A percentile compares a stretch with the other conserved stretches of the same genome.
Evolutionary conservation across 345 rosid species (phyloP).

Genomic region (Excoecaria agallocha): DNA sequence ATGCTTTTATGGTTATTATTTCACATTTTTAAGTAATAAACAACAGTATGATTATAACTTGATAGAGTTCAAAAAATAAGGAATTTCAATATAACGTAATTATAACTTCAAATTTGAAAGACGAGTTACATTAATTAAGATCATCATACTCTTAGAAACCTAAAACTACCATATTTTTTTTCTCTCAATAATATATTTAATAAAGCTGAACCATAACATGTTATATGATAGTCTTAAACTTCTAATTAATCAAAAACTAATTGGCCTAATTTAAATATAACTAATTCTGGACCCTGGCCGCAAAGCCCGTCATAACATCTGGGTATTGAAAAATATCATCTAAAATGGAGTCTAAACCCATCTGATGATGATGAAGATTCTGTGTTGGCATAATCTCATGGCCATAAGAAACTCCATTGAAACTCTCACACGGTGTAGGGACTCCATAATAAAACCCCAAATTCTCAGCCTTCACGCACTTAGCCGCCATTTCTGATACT

Average conservation of each 20-base stretch:
- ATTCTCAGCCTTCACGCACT: constrained; percentile 6
- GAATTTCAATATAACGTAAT: not conserved
- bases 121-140: not conserved
- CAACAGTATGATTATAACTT: too few species aligned
- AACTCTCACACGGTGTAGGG: constrained; percentile 19
- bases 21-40: not conserved
- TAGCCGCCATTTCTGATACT: constrained; percentile 12
- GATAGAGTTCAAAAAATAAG: not conserved
- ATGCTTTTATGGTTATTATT: not conserved
- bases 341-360: constrained; percentile 25
- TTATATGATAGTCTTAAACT: not conserved
- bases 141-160: not conserved
- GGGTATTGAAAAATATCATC: constrained; percentile 42
- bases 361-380: constrained; percentile 17
- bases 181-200: too few species aligned
- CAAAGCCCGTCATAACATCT: constrained; percentile 31
- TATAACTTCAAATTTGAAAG: not conserved
- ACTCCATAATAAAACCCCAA: constrained; percentile 13
- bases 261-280: not conserved
- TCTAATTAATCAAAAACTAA: not conserved
- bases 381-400: constrained; percentile 9
- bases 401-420: constrained; percentile 23
- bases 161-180: not conserved
- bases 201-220: too few species aligned
- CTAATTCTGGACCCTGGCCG: constrained; percentile 41